These are phyloP conservation scores for Candida mattraensis DNA, from an alignment of 805 yeast species.

Conservation along the genomic window DNA sequence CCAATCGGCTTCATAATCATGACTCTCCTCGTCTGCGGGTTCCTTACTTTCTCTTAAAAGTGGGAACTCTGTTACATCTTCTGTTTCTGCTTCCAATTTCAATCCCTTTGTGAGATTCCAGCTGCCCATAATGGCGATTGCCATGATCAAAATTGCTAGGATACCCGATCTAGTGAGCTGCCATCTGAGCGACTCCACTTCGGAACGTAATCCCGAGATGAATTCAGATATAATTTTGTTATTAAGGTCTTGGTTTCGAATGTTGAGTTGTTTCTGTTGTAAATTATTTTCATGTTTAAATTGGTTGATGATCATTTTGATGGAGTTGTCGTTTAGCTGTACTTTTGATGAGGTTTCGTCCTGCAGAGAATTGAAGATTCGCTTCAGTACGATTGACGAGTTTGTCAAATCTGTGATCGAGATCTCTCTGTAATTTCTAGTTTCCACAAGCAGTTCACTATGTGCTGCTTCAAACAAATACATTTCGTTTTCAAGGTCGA, in stretches of 20 bases:
- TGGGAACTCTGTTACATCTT: conserved; percentile 16
- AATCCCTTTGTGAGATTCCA: conserved; percentile 40
- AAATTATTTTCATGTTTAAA: conserved; percentile 83
- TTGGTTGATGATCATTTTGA: conserved; percentile 78
- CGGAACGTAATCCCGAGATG: conserved; percentile 77
- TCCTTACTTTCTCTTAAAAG: conserved; percentile 43
- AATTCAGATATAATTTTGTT: conserved; percentile 83
- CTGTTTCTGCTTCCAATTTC: conserved; percentile 16
- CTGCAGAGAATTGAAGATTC: conserved; percentile 68
- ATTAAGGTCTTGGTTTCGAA: conserved; percentile 76
- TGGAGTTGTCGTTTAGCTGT: conserved; percentile 64
- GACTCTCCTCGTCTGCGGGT: conserved; percentile 52
- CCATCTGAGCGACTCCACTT: conserved; percentile 90
- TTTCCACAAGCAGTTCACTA: conserved; percentile 78
- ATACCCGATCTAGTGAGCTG: conserved; percentile 87
- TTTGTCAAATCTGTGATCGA: conserved; percentile 67
- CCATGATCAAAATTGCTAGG: conserved; percentile 66
- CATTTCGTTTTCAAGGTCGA: conserved; percentile 82
- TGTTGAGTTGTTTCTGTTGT: conserved; percentile 63
- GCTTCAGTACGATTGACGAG: conserved; percentile 64
- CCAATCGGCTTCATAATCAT: conserved; percentile 56
- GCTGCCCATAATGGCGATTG: conserved; percentile 60
- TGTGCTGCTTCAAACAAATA: conserved; percentile 92
- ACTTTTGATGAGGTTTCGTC: conserved; percentile 69
- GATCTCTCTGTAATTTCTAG: conserved; percentile 66